Conservation (phyloP, 306 rosid genomes). For the Alnus glutinosa region DNA sequence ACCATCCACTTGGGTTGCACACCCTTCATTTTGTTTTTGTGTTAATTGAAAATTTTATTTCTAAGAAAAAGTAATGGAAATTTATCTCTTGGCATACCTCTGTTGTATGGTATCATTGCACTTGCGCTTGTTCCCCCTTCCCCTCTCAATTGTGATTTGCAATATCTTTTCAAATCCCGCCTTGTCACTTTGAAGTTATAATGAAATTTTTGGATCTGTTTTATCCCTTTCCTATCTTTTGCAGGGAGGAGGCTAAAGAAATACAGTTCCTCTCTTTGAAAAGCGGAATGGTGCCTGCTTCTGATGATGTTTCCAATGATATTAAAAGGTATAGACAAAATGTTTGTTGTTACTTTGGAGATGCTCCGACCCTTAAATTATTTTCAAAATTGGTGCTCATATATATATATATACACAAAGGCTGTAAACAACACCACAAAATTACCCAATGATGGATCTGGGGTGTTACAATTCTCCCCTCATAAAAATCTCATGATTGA, state of each 20-base stretch:
- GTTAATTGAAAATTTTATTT: background rate
- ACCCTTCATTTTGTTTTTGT: background rate
- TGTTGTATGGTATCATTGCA: too few species aligned
- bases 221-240: constrained; percentile 14
- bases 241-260: constrained; percentile 76
- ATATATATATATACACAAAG: too few species aligned
- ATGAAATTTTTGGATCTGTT: constrained; percentile 8
- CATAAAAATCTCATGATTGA: too few species aligned
- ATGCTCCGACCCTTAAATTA: background rate
- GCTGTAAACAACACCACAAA: too few species aligned
- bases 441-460: too few species aligned
- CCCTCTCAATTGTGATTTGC: background rate
- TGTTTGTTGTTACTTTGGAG: background rate
- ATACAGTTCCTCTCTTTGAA: constrained; percentile 37
- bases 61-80: background rate
- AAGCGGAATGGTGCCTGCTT: constrained; percentile 30
- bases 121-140: background rate
- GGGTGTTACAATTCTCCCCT: too few species aligned
- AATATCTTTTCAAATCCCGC: background rate
- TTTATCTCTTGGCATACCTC: background rate
- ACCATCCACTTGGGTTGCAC: background rate
- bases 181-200: constrained; percentile 22
- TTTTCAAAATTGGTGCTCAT: background rate
- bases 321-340: constrained; percentile 56
- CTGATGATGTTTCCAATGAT: constrained; percentile 38